phyloP scores from a whole-genome alignment of 257 asterid species.

The Forsythia suspensa region DNA sequence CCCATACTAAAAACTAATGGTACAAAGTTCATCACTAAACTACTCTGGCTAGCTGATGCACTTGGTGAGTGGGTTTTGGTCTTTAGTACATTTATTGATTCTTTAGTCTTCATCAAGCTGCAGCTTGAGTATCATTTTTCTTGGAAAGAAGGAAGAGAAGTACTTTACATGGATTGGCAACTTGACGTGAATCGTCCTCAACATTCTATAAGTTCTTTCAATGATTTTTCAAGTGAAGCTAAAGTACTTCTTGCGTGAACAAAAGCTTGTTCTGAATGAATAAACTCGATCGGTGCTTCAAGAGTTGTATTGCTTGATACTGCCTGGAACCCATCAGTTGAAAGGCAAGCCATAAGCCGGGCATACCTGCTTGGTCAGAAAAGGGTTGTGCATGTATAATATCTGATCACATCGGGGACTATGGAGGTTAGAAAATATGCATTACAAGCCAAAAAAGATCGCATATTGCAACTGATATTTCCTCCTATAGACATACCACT shows the following conservation, averaged over 20 bases:
- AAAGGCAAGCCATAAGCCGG: conserved; percentile 76
- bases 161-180: conserved; percentile 60
- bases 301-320: conserved; percentile 80
- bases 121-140: conserved; percentile 38
- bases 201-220: conserved; percentile 40
- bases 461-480: conserved; percentile 54
- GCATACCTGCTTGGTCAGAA: conserved; percentile 83
- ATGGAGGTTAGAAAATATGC: conserved; percentile 51
- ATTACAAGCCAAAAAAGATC: conserved; percentile 46
- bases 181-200: conserved; percentile 44
- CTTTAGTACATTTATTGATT: conserved; percentile 53
- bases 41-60: conserved; percentile 36
- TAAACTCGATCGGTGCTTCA: conserved; percentile 77
- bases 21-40: conserved; percentile 50
- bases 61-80: conserved; percentile 53
- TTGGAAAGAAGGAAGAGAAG: conserved; percentile 64
- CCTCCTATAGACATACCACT: conserved; percentile 21
- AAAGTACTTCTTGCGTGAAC: conserved; percentile 74
- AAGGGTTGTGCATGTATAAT: conserved; percentile 64
- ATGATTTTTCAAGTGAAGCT: conserved; percentile 40
- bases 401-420: conserved; percentile 41
- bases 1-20: too few relatives aligned
- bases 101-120: conserved; percentile 45
- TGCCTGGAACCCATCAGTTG: conserved; percentile 76
- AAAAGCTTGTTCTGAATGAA: conserved; percentile 76